phyloP scores from a whole-genome alignment of 768 basidiomycete species.

The Punctularia strigosozonata region DNA sequence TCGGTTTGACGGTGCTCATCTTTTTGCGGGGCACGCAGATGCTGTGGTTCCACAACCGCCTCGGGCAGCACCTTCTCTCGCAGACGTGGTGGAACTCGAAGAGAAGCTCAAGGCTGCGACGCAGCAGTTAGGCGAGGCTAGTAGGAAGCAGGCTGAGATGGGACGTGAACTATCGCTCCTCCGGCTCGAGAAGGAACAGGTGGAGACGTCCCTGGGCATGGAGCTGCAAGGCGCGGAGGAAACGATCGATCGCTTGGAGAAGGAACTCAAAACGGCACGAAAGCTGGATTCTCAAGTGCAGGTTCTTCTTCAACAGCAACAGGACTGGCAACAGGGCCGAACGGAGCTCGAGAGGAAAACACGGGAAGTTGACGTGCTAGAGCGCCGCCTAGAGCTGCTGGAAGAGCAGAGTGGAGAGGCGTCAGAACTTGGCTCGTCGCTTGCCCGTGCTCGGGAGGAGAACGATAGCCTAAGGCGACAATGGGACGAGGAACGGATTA shows the following conservation, averaged over 20 bases:
- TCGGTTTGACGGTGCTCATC: conserved; percentile 73
- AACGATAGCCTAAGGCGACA: conserved; percentile 12
- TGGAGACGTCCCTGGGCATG: conserved; percentile 51
- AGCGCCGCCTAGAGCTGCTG: conserved; percentile 28
- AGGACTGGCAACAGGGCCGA: conserved; percentile 38
- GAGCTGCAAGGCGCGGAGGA: conserved; percentile 62
- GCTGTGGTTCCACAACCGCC: conserved; percentile 44
- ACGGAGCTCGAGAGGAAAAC: conserved; percentile 27
- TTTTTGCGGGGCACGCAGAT: conserved; percentile 74
- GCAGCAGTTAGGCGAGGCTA: conserved; percentile 43
- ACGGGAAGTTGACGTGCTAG: conserved; percentile 25
- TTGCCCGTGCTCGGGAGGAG: conserved; percentile 23
- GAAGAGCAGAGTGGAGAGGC: conserved; percentile 31
- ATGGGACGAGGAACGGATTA: conserved; percentile 13
- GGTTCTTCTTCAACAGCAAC: conserved; percentile 35
- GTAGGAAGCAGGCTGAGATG: conserved; percentile 50
- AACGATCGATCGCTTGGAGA: conserved; percentile 43
- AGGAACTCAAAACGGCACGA: conserved; percentile 39
- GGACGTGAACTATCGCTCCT: conserved; percentile 50
- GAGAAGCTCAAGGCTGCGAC: conserved; percentile 53
- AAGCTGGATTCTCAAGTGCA: conserved; percentile 25
- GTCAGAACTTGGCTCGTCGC: conserved; percentile 25
- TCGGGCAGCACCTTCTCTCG: conserved; percentile 29
- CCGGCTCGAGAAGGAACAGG: conserved; percentile 55
- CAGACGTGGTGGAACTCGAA: conserved; percentile 44